Conservation (phyloP, 768 basidiomycete genomes). For the Phylloporus sp. region DNA sequence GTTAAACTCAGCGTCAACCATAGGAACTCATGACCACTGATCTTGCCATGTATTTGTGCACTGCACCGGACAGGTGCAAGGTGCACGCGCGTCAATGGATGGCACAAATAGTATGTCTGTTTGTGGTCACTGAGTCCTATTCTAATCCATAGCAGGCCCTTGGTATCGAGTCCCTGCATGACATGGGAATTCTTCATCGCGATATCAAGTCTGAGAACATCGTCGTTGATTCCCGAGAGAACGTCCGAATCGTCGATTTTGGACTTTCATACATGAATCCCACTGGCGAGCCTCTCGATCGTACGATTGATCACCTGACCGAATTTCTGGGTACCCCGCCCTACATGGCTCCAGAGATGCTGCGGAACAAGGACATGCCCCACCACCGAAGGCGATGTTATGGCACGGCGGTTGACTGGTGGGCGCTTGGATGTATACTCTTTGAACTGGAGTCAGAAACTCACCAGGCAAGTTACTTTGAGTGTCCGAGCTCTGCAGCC, state of each 20-base stretch:
- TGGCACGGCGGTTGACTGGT: conserved; percentile 37
- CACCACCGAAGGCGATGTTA: conserved; percentile 18
- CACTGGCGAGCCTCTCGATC: conserved; percentile 9
- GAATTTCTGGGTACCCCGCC: conserved; percentile 34
- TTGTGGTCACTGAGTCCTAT: neutral
- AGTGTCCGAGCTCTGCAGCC: neutral
- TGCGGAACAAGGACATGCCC: conserved; percentile 23
- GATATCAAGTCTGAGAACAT: conserved; percentile 72
- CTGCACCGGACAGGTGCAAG: conserved; percentile 20
- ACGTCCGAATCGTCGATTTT: conserved; percentile 42
- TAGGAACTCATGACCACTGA: conserved; percentile 42
- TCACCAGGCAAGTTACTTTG: conserved; percentile 20
- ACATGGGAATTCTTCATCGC: conserved; percentile 61
- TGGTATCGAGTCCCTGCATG: conserved; percentile 46
- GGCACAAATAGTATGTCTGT: conserved; percentile 35
- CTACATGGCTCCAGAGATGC: conserved; percentile 42
- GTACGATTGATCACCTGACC: conserved; percentile 12
- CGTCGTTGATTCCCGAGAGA: conserved; percentile 44
- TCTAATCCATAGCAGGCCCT: conserved; percentile 30
- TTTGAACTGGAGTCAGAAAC: conserved; percentile 35
- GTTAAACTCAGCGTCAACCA: neutral
- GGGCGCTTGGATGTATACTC: conserved; percentile 39
- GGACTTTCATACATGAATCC: conserved; percentile 31
- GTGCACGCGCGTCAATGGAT: conserved; percentile 36
- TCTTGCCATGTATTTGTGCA: conserved; percentile 28